These are phyloP conservation scores for Blepharisma stoltei DNA, from an alignment of 73 alveolate genomes.

Conservation along the genomic window DNA sequence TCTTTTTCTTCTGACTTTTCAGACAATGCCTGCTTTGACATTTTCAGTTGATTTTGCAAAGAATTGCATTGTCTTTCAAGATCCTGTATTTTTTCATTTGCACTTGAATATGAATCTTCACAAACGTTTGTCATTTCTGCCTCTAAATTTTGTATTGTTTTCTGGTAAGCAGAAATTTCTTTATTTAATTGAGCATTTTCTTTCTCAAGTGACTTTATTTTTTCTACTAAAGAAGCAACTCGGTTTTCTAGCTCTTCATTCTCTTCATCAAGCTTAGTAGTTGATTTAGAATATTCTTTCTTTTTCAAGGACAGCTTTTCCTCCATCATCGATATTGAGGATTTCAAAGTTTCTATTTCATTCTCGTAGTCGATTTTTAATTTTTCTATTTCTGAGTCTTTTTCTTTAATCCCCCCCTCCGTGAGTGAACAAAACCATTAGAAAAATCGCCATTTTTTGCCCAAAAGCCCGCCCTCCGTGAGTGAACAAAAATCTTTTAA, in stretches of 20 bases:
- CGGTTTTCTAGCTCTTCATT: constrained; percentile 13
- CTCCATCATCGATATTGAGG: too few relatives aligned
- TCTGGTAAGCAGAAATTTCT: neutral
- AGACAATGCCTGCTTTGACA: neutral
- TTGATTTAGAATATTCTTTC: neutral
- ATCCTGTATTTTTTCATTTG: neutral
- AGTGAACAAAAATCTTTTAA: too few relatives aligned
- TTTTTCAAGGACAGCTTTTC: neutral
- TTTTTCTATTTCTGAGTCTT: too few relatives aligned
- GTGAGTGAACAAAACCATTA: too few relatives aligned
- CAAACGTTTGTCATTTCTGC: neutral
- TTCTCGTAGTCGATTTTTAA: too few relatives aligned
- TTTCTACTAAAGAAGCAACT: neutral
- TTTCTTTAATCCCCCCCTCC: too few relatives aligned
- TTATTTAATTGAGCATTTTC: constrained; percentile 1
- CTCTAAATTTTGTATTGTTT: neutral
- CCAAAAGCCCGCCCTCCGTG: too few relatives aligned
- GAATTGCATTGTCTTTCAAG: neutral
- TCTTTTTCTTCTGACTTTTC: neutral
- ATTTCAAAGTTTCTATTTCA: too few relatives aligned
- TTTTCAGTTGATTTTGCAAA: neutral
- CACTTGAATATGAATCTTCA: neutral
- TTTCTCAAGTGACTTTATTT: neutral
- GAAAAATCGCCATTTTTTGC: too few relatives aligned
- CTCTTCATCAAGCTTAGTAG: neutral